Percentiles rank a stretch among this genome's conserved stretches.
Evolutionary conservation across 768 basidiomycete genomes (phyloP).

Genomic region (Boletus tylopilopsis): DNA sequence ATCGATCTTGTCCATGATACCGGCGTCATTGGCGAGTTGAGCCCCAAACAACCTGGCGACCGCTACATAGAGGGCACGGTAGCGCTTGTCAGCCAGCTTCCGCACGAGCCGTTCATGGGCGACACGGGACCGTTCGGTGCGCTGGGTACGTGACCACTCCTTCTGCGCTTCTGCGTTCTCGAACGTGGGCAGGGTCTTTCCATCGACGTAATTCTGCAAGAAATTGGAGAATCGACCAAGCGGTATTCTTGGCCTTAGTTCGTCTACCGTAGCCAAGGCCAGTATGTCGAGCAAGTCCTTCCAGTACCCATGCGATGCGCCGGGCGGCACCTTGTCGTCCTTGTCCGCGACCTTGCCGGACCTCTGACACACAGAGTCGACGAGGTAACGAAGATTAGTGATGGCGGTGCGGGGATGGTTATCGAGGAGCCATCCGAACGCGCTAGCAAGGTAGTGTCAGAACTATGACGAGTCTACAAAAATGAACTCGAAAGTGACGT

Average conservation of each 20-base stretch:
- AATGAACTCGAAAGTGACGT: slow-evolving; percentile 8
- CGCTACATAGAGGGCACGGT: slow-evolving; percentile 59
- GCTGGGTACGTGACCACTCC: slow-evolving; percentile 19
- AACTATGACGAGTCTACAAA: not conserved
- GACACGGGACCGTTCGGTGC: slow-evolving; percentile 19
- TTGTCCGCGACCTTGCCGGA: not conserved
- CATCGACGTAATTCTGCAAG: slow-evolving; percentile 19
- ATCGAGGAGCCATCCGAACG: slow-evolving; percentile 66
- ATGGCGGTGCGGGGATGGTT: slow-evolving; percentile 71
- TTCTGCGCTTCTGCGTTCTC: slow-evolving; percentile 22
- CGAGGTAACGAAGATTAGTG: slow-evolving; percentile 50
- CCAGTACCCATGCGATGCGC: slow-evolving; percentile 60
- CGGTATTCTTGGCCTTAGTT: slow-evolving; percentile 33
- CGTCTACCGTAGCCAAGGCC: slow-evolving; percentile 50
- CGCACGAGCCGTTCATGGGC: slow-evolving; percentile 35
- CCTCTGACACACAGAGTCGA: slow-evolving; percentile 46
- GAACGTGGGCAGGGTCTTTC: slow-evolving; percentile 26
- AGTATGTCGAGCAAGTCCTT: slow-evolving; percentile 73
- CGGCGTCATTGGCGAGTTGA: slow-evolving; percentile 47
- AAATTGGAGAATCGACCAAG: slow-evolving; percentile 17
- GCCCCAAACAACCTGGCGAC: slow-evolving; percentile 59
- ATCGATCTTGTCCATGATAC: slow-evolving; percentile 35
- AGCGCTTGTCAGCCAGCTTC: slow-evolving; percentile 48
- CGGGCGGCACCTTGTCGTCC: not conserved
- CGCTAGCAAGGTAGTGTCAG: slow-evolving; percentile 25